phyloP scores from a whole-genome alignment of 1,139 yeast genomes.

The Diutina scorzettiae region DNA sequence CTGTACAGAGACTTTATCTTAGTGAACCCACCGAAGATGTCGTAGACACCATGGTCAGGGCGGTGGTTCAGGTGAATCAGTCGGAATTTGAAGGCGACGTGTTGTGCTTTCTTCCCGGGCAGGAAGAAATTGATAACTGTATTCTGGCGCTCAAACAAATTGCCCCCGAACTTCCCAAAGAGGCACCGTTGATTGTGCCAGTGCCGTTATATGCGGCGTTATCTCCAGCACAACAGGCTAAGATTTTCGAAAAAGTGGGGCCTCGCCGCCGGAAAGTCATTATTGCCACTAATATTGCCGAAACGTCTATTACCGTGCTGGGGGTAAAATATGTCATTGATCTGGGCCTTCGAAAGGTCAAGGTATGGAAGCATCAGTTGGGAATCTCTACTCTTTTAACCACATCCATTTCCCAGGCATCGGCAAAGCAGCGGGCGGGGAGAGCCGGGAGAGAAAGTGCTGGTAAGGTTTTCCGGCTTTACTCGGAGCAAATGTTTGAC shows the following conservation, averaged over 20 bases:
- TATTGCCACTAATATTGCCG: slow-evolving; percentile 90
- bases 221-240: slow-evolving; percentile 72
- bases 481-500: slow-evolving; percentile 56
- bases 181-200: slow-evolving; percentile 66
- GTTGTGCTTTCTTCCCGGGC: slow-evolving; percentile 86
- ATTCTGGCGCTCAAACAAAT: slow-evolving; percentile 49
- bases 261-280: slow-evolving; percentile 66
- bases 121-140: slow-evolving; percentile 90
- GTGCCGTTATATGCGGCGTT: slow-evolving; percentile 89
- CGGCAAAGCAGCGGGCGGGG: slow-evolving; percentile 93
- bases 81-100: slow-evolving; percentile 82
- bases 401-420: slow-evolving; percentile 86
- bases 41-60: slow-evolving; percentile 65
- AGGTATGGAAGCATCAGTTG: slow-evolving; percentile 86
- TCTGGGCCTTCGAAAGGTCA: slow-evolving; percentile 83
- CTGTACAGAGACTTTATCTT: slow-evolving; percentile 64
- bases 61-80: slow-evolving; percentile 67
- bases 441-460: slow-evolving; percentile 95
- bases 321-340: slow-evolving; percentile 94
- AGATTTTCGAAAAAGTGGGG: slow-evolving; percentile 55
- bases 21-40: slow-evolving; percentile 58
- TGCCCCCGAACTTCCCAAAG: slow-evolving; percentile 56
- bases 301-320: slow-evolving; percentile 89
- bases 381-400: slow-evolving; percentile 87
- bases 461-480: slow-evolving; percentile 83